Conservation (phyloP, 345 rosid species). For the Alliaria petiolata region DNA sequence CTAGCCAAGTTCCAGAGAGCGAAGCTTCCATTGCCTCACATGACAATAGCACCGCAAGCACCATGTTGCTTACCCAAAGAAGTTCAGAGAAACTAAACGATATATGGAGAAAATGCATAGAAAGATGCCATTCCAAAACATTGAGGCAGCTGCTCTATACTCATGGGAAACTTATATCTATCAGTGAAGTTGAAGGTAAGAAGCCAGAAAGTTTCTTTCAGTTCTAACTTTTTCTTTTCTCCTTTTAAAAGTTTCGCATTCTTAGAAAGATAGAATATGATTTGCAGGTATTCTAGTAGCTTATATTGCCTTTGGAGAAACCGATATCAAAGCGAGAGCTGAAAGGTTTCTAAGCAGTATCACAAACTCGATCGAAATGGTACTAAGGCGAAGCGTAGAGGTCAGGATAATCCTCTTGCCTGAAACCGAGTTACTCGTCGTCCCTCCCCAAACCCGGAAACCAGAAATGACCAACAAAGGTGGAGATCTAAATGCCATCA, state of each 20-base stretch:
- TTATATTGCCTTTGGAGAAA: constrained; percentile 66
- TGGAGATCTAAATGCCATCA: constrained; percentile 35
- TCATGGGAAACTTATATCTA: constrained; percentile 79
- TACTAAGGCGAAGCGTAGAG: constrained; percentile 75
- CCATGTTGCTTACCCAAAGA: constrained; percentile 39
- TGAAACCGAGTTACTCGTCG: constrained; percentile 43
- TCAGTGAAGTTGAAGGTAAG: constrained; percentile 80
- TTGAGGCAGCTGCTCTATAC: constrained; percentile 72
- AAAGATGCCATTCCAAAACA: constrained; percentile 88
- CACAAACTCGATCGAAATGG: constrained; percentile 87
- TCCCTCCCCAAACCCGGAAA: constrained; percentile 31
- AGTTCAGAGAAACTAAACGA: constrained; percentile 57
- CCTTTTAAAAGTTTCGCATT: background rate
- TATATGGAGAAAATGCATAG: constrained; percentile 81
- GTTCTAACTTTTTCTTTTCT: background rate
- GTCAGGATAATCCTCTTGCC: constrained; percentile 72
- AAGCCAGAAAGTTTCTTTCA: background rate
- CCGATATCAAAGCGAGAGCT: constrained; percentile 69
- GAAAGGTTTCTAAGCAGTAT: constrained; percentile 94
- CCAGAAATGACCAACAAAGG: constrained; percentile 35
- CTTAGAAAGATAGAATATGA: constrained; percentile 1
- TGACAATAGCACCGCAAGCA: constrained; percentile 40
- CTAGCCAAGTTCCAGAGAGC: constrained; percentile 34
- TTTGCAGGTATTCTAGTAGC: constrained; percentile 75
- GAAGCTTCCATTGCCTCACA: constrained; percentile 37